A percentile compares a stretch with the other conserved stretches of the same genome.
phyloP scores from a whole-genome alignment of 129 eudicot species.

The Cynara cardunculus region DNA sequence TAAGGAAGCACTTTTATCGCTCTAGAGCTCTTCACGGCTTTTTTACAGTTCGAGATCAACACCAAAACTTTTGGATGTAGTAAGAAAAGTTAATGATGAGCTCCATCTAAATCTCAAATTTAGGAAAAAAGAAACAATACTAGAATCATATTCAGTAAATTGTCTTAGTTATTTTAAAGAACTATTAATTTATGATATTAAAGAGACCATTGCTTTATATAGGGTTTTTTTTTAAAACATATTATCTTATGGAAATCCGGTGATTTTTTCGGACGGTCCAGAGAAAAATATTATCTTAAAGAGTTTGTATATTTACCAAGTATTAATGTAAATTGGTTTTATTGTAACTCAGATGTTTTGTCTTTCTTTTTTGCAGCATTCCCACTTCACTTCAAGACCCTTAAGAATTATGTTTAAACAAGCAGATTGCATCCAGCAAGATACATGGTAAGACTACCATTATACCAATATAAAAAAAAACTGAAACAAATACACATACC shows the following conservation, averaged over 20 bases:
- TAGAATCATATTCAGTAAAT: background rate
- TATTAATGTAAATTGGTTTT: background rate
- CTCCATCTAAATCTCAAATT: background rate
- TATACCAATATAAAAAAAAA: background rate
- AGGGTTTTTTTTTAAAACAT: background rate
- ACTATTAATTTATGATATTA: background rate
- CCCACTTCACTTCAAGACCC: background rate
- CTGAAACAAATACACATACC: slow-evolving; percentile 34
- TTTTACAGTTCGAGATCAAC: background rate
- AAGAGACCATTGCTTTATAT: background rate
- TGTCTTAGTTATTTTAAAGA: background rate
- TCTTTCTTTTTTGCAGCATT: background rate
- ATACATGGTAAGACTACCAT: background rate
- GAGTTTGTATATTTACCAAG: background rate
- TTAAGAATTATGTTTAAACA: background rate
- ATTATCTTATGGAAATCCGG: background rate
- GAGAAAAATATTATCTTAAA: background rate
- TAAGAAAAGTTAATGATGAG: background rate
- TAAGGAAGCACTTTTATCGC: background rate
- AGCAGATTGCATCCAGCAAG: background rate
- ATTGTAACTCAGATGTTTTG: background rate
- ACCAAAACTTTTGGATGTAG: background rate
- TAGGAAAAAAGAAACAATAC: background rate
- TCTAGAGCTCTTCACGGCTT: background rate
- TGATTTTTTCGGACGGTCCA: background rate